Evolutionary conservation across 139 green algal species (phyloP).

Genomic region (Diplosphaera chodatii): DNA sequence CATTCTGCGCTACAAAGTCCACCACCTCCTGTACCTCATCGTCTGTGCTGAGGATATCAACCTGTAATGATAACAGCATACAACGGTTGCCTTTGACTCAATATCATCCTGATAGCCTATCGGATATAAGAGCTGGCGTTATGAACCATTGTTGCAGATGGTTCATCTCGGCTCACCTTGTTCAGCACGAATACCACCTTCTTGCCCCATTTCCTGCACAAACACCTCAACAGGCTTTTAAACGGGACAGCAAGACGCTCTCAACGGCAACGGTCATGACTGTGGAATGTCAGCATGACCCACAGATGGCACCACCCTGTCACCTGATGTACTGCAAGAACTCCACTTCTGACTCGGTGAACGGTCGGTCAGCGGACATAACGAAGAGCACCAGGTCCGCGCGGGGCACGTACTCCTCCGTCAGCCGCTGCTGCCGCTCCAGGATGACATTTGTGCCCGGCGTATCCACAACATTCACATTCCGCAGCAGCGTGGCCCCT

Average conservation of each 20-base stretch:
- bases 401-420: slow-evolving; percentile 96
- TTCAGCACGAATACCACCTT: slow-evolving; percentile 98
- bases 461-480: slow-evolving; percentile 95
- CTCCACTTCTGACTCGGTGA: slow-evolving; percentile 87
- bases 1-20: slow-evolving; percentile 75
- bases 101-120: no score
- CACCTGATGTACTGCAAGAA: slow-evolving; percentile 82
- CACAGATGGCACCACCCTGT: no score
- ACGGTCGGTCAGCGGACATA: slow-evolving; percentile 80
- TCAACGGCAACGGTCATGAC: no score
- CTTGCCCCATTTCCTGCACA: slow-evolving; percentile 87
- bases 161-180: no score
- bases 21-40: slow-evolving; percentile 67
- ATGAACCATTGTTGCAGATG: no score
- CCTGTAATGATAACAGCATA: no score
- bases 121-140: no score
- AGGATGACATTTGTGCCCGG: slow-evolving; percentile 97
- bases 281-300: no score
- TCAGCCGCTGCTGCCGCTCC: slow-evolving; percentile 94
- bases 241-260: no score
- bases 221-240: no score
- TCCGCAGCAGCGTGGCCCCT: slow-evolving; percentile 63
- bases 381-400: slow-evolving; percentile 97
- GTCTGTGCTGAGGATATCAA: slow-evolving; percentile 64
- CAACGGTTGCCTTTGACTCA: no score